Base-by-base conservation (phyloP, 108 stramenopile genomes). In the Discostella stelligeroides region DNA sequence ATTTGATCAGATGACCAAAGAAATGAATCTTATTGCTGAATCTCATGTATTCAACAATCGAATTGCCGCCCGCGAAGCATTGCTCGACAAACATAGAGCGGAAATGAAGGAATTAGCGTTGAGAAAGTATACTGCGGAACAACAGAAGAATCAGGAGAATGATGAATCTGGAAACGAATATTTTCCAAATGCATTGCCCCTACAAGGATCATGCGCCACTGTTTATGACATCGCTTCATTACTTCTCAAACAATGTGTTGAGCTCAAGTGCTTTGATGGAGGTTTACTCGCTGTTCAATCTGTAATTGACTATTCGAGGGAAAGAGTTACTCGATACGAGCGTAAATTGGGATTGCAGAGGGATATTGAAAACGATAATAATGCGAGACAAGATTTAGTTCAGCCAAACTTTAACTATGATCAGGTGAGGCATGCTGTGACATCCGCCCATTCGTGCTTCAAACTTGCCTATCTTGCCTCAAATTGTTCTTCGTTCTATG, bases 221-320 rank as follows among this genome's bases (percentile, higher is more conserved):
- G 89, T 90, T 0, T 87, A 75, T 68, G 63, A 78, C 17, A 94
- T 94, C 53, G 87, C 90, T 14, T 75, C 64, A 9, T 63, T 86
- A 45, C 81, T 94, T 1, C 80, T 90, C 63, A 90, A 82, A 27
- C 90, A 87, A 60, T 80, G 84, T 18, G 72, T 88, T 46, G 82
- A 73, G 24, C 68, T 84, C 10, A 68, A 85, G 43, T 54, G 84
- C 7, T 90, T 81, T 57, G 66, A 80, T 30, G 84, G 87, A 8
- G 85, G 86, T 7, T 41, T 73, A 37, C 79, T 94, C 40, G 93
- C 81, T 0, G 85, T 84, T 23, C 84, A 87, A 60, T 67, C 85
- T 24, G 87, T 91, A 17, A 73, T 88, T 14, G 42, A 46, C 2
- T 94, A 91, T 58, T 76, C 89, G 53, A 82, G 84, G 61, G 85